A percentile compares a stretch with the other conserved stretches of the same genome.
These are phyloP conservation scores for Diaporthe sp. DNA, from an alignment of 2,329 filamentous ascomycete species.

Conservation along the genomic window DNA sequence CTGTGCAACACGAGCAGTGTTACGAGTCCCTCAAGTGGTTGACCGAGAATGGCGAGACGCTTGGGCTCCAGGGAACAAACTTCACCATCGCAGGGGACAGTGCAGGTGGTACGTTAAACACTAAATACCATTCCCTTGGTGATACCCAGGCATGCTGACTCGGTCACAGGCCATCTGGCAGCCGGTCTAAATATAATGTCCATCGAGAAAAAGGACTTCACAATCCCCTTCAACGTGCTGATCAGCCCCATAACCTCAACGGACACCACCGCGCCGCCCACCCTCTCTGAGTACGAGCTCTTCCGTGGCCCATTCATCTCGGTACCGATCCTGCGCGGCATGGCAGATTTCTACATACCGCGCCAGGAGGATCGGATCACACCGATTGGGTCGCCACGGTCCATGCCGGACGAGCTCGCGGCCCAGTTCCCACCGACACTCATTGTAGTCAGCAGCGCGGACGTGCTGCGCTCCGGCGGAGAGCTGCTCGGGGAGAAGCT, in stretches of 20 bases:
- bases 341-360: not conserved
- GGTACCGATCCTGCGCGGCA: not conserved
- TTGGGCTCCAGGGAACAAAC: not conserved
- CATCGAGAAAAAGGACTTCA: not conserved
- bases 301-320: not conserved
- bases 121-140: fast-evolving
- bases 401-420: not conserved
- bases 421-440: conserved; percentile 8
- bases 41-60: conserved; percentile 1
- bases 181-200: not conserved
- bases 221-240: conserved; percentile 1
- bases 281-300: not conserved
- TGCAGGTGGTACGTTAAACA: not conserved
- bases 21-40: conserved; percentile 1
- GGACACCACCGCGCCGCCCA: not conserved
- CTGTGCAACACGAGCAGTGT: not conserved
- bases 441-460: conserved; percentile 2
- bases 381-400: not conserved
- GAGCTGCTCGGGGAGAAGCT: conserved; percentile 18
- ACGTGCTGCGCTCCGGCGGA: not conserved
- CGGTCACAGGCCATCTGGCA: not conserved
- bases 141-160: not conserved
- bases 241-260: not conserved
- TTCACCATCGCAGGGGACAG: conserved; percentile 1
- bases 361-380: not conserved